phyloP scores from a whole-genome alignment of 345 rosid genomes.

The Pistacia atlantica region DNA sequence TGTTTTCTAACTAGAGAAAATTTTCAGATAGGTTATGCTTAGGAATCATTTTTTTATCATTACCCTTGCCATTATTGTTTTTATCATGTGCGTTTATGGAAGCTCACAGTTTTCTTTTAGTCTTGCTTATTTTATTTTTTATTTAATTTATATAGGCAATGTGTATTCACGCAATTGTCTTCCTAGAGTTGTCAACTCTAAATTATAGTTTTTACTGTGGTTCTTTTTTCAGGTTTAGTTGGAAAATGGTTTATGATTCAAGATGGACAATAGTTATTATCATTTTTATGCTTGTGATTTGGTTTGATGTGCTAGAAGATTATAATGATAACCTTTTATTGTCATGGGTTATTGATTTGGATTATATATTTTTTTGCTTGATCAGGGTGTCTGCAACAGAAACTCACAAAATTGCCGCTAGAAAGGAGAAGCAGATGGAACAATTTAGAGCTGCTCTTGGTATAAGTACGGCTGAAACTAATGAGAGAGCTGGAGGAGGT shows the following conservation, averaged over 20 bases:
- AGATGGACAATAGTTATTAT: not conserved
- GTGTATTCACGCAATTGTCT: no score
- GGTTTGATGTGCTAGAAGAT: not conserved
- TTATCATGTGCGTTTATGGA: not conserved
- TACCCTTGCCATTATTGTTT: not conserved
- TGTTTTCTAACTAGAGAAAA: not conserved
- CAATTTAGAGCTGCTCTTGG: conserved; percentile 84
- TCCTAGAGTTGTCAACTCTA: not conserved
- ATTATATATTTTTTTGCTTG: not conserved
- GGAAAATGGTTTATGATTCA: no score
- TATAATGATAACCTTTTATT: not conserved
- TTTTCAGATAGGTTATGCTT: not conserved
- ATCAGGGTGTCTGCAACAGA: conserved; percentile 76
- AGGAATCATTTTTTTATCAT: not conserved
- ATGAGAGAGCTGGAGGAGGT: conserved; percentile 39
- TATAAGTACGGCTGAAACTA: conserved; percentile 36
- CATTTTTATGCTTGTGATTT: not conserved
- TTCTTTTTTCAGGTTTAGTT: not conserved
- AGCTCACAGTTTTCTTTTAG: not conserved
- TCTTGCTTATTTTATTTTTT: not conserved
- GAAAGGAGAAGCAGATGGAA: conserved; percentile 97
- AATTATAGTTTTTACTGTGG: not conserved
- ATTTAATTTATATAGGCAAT: not conserved
- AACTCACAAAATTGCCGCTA: conserved; percentile 89
- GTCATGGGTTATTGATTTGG: not conserved